phyloP scores from a whole-genome alignment of 2,329 filamentous ascomycete genomes.

The Colletotrichum tanaceti region DNA sequence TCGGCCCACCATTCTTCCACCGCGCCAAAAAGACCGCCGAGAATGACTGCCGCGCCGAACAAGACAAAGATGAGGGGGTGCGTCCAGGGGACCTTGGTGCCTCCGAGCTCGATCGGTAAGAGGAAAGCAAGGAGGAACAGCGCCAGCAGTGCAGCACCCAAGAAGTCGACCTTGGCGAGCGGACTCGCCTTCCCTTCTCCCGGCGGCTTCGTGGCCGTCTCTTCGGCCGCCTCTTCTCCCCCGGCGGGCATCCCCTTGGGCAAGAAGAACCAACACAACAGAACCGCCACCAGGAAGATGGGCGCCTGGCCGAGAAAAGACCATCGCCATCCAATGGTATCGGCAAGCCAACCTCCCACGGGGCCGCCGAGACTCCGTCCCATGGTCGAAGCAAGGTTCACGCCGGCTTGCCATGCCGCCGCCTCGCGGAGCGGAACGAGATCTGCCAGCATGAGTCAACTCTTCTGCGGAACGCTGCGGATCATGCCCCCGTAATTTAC shows the following conservation, averaged over 20 bases:
- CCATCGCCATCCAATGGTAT: slow-evolving; percentile 75
- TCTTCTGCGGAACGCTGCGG: not conserved
- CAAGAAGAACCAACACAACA: slow-evolving; percentile 65
- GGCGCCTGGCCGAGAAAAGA: slow-evolving; percentile 73
- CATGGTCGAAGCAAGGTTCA: slow-evolving; percentile 63
- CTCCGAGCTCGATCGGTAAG: slow-evolving; percentile 65
- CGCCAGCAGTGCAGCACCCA: slow-evolving; percentile 67
- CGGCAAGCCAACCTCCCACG: slow-evolving; percentile 71
- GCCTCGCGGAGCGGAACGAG: slow-evolving; percentile 64
- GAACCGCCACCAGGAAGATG: slow-evolving; percentile 64
- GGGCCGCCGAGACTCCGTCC: slow-evolving; percentile 65
- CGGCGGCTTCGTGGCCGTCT: slow-evolving; percentile 8
- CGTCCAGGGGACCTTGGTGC: slow-evolving; percentile 65
- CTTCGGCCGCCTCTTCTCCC: not conserved
- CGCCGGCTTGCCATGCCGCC: slow-evolving; percentile 64
- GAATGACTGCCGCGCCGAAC: slow-evolving; percentile 43
- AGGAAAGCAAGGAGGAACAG: slow-evolving; percentile 68
- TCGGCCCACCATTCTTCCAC: slow-evolving; percentile 50
- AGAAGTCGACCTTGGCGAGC: slow-evolving; percentile 64
- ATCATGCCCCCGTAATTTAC: slow-evolving; percentile 48
- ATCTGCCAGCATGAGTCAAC: slow-evolving; percentile 48
- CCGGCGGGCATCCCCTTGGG: slow-evolving; percentile 47
- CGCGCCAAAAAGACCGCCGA: slow-evolving; percentile 30
- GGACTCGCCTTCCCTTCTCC: slow-evolving; percentile 43
- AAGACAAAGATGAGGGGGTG: slow-evolving; percentile 61